Evolutionary conservation across 1,139 yeast species (phyloP), one percentile per base, ranked within the genome.

Genomic region (Meyerozyma athensensis): DNA sequence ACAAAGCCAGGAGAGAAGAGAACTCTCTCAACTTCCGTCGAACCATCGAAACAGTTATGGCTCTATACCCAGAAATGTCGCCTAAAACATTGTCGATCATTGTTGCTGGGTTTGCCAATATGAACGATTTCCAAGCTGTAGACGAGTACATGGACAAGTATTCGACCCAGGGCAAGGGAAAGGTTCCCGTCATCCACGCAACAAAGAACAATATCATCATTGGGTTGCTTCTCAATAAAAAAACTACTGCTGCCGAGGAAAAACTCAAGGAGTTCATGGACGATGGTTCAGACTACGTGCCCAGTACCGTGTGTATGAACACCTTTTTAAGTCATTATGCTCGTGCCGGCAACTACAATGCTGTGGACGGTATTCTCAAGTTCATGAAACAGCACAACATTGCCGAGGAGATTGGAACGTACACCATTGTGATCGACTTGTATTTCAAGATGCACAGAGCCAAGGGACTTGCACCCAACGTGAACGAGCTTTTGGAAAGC

Each of bases 321-420:
- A 50, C 61, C 6, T 66, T 68, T 44, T 54, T 70, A 45, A 50
- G 49, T 34, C 46, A 53, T 43, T 64, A 70, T 43, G 56, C 63
- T 21, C 58, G 57, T 31, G 34, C 31, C 10, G 52, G 58, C 36
- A 66, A 68, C 47, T 59, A 55, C 41, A 48, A 56, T 20, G 70
- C 74, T 4, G 68, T 68, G 12, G 67, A 63, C 36, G 70, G 68
- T 4, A 59, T 69, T 33, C 46, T 67, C 35, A 46, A 57, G 30
- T 69, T 58, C 50, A 69, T 69, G 74, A 53, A 55, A 39, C 46
- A 49, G 22, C 40, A 64, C 26, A 59, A 66, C n/a, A 60, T 81
- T 26, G 54, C 66, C 24, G 85, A 83, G 20, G 86, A 81, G 52
- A 68, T 78, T 36, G 79, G 78, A 12, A 81, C 92, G 1, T 77